Conservation (phyloP, 352 stramenopile genomes). For the Globisporangium mamillatum region DNA sequence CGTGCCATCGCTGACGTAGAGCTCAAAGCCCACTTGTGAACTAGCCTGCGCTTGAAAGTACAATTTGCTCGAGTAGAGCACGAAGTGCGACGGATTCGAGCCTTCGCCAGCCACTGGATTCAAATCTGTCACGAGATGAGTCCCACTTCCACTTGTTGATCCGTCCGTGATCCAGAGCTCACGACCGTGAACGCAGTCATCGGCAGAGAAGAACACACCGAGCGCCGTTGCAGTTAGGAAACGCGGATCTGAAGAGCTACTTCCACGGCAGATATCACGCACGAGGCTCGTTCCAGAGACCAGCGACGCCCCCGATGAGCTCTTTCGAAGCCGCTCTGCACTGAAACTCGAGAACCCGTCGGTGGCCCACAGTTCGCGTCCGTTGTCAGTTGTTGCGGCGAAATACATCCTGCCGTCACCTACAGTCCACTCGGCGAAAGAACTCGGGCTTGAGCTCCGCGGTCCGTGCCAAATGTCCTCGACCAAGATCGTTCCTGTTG, state of each 20-base stretch:
- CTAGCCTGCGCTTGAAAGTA: constrained; percentile 38
- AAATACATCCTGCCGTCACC: constrained; percentile 51
- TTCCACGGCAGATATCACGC: constrained; percentile 45
- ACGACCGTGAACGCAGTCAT: constrained; percentile 55
- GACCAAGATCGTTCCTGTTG: constrained; percentile 37
- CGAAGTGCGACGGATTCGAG: constrained; percentile 45
- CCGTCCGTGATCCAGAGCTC: constrained; percentile 74
- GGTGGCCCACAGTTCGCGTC: constrained; percentile 71
- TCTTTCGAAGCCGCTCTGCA: constrained; percentile 16
- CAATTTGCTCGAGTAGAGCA: constrained; percentile 28
- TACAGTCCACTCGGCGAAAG: constrained; percentile 39
- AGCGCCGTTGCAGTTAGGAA: constrained; percentile 36
- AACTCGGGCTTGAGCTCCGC: constrained; percentile 39
- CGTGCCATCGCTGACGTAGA: constrained; percentile 64
- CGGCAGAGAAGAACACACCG: constrained; percentile 64
- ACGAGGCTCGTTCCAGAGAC: constrained; percentile 39
- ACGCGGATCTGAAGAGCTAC: constrained; percentile 40
- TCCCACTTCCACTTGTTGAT: constrained; percentile 29
- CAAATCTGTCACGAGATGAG: constrained; percentile 53
- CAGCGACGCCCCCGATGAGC: not conserved
- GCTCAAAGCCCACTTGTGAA: constrained; percentile 29
- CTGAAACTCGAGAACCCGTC: constrained; percentile 37
- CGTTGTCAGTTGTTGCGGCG: constrained; percentile 37
- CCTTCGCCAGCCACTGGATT: constrained; percentile 21
- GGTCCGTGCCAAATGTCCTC: constrained; percentile 53